These are phyloP conservation scores for Kondoa malvinella DNA, from an alignment of 768 basidiomycete genomes.

Conservation along the genomic window DNA sequence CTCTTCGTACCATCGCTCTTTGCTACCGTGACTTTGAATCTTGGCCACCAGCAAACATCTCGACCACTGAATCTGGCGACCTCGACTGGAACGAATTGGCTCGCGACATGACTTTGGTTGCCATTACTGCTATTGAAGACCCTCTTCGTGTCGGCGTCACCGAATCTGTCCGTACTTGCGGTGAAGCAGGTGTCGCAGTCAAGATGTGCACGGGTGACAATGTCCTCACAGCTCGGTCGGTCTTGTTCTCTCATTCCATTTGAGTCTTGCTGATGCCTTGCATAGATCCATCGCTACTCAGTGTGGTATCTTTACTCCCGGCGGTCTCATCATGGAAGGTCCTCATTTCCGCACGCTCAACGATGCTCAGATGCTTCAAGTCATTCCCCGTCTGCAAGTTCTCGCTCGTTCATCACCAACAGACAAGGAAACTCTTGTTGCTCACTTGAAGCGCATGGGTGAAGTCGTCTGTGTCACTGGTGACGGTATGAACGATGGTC, in stretches of 20 bases:
- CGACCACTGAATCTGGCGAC: conserved; percentile 21
- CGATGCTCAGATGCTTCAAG: conserved; percentile 52
- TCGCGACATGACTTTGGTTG: conserved; percentile 61
- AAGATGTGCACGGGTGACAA: conserved; percentile 99
- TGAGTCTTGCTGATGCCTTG: not conserved
- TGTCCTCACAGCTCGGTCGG: conserved; percentile 42
- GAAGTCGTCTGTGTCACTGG: conserved; percentile 61
- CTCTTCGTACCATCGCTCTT: conserved; percentile 77
- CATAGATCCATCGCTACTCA: conserved; percentile 77
- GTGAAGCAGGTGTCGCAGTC: conserved; percentile 71
- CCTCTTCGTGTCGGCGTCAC: conserved; percentile 78
- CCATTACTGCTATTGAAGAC: conserved; percentile 88
- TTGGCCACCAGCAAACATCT: conserved; percentile 54
- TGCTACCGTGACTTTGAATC: conserved; percentile 72
- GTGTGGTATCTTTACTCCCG: conserved; percentile 83
- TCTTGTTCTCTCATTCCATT: not conserved
- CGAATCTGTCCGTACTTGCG: conserved; percentile 72
- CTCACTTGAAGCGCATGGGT: conserved; percentile 65
- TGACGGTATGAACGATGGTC: conserved; percentile 85
- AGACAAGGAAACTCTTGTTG: conserved; percentile 86
- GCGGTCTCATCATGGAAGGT: conserved; percentile 96
- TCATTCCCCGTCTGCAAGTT: conserved; percentile 84
- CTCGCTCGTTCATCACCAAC: conserved; percentile 93
- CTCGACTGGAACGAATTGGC: conserved; percentile 49
- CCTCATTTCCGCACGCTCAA: conserved; percentile 71